These are phyloP conservation scores for Neonectria neomacrospora DNA, from an alignment of 2,329 filamentous ascomycete genomes.

Conservation along the genomic window DNA sequence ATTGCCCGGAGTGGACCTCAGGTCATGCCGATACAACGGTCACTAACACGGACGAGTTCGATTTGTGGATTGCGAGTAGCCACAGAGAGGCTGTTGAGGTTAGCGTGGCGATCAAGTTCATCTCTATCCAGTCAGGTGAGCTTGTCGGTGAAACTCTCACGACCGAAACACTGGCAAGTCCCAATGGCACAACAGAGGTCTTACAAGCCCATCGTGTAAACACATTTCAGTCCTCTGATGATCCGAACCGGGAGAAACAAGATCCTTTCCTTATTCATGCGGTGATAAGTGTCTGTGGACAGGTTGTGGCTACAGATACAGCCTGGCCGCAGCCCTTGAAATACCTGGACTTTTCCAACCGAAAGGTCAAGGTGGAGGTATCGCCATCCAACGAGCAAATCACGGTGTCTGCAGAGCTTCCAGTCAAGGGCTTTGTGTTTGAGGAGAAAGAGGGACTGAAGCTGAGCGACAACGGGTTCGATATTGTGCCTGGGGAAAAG, in stretches of 20 bases:
- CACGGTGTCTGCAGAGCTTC: constrained; percentile 53
- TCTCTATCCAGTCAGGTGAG: constrained; percentile 54
- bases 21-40: constrained; percentile 51
- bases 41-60: constrained; percentile 51
- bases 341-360: constrained; percentile 63
- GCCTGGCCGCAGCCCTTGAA: constrained; percentile 73
- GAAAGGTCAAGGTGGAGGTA: constrained; percentile 51
- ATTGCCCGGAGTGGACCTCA: constrained; percentile 57
- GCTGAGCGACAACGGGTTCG: constrained; percentile 68
- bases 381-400: constrained; percentile 32
- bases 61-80: constrained; percentile 57
- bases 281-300: constrained; percentile 51
- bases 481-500: constrained; percentile 62
- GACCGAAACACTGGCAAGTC: constrained; percentile 40
- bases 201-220: constrained; percentile 18
- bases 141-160: constrained; percentile 46
- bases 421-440: constrained; percentile 68
- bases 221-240: background rate
- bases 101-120: constrained; percentile 50
- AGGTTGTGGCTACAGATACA: constrained; percentile 58
- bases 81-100: constrained; percentile 38
- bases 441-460: constrained; percentile 58
- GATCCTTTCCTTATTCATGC: constrained; percentile 61
- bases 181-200: constrained; percentile 56
- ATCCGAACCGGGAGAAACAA: constrained; percentile 51